Conservation (phyloP, 2,329 filamentous ascomycete species). For the Hypoxylon sp. region DNA sequence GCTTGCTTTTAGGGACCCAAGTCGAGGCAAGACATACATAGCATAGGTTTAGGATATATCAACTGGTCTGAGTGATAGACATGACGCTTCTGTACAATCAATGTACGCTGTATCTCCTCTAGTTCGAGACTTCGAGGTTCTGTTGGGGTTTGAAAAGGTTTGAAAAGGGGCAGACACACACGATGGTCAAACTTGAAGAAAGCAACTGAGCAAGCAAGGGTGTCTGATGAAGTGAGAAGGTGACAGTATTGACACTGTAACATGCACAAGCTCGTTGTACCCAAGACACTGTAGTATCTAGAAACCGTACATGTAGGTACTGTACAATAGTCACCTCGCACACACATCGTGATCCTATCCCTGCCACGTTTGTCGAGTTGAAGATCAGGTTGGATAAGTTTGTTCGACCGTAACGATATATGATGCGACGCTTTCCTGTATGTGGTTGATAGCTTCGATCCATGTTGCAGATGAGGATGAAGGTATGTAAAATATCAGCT, state of each 20-base stretch:
- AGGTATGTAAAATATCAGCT: too few species aligned
- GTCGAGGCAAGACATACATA: background rate
- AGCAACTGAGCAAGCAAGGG: slow-evolving; percentile 25
- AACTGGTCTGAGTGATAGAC: too few species aligned
- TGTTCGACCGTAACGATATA: too few species aligned
- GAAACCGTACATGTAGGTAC: background rate
- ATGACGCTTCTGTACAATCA: too few species aligned
- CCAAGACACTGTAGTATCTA: background rate
- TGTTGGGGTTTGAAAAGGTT: slow-evolving; percentile 3
- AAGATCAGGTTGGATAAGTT: too few species aligned
- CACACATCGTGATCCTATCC: too few species aligned
- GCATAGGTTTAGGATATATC: background rate
- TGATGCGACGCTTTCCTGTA: background rate
- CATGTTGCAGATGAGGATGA: background rate
- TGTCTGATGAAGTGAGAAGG: slow-evolving; percentile 19
- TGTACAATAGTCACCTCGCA: too few species aligned
- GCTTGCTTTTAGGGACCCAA: background rate
- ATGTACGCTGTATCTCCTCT: too few species aligned
- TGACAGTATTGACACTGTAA: slow-evolving; percentile 22
- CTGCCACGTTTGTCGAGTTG: background rate
- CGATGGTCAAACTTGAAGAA: slow-evolving; percentile 6
- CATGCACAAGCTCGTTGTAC: background rate
- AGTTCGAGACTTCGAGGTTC: too few species aligned
- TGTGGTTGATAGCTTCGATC: too few species aligned
- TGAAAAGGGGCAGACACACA: slow-evolving; percentile 11